phyloP scores from a whole-genome alignment of 345 rosid species.

The Corymbia maculata region DNA sequence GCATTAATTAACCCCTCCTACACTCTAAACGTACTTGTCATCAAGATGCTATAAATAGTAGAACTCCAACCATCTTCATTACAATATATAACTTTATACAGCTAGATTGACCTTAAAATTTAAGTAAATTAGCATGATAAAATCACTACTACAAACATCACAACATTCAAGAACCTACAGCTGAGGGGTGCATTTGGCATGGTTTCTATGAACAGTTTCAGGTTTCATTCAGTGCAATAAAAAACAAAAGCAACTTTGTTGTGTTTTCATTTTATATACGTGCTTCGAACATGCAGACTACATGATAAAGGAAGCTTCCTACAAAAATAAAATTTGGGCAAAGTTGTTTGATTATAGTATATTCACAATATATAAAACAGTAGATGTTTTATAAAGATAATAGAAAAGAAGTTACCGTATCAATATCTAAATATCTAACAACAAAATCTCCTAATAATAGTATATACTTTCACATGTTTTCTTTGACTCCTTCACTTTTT shows the following conservation, averaged over 20 bases:
- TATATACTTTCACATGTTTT: neutral
- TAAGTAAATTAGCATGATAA: neutral
- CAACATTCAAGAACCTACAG: neutral
- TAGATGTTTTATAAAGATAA: neutral
- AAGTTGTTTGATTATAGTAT: neutral
- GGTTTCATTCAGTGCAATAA: neutral
- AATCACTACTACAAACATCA: neutral
- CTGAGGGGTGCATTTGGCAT: neutral
- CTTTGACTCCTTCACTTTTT: neutral
- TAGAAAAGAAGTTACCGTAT: neutral
- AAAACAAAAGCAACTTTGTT: neutral
- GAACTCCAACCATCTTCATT: neutral
- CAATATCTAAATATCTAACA: neutral
- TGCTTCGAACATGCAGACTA: neutral
- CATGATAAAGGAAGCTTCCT: neutral
- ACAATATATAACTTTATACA: neutral
- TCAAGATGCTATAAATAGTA: neutral
- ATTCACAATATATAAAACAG: neutral
- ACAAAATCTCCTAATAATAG: neutral
- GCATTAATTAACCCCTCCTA: neutral
- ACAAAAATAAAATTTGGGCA: neutral
- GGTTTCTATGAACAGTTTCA: neutral
- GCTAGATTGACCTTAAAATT: neutral
- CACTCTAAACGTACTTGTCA: neutral
- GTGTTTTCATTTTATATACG: neutral